These are phyloP conservation scores for Rubia occidens DNA, from an alignment of 305 asterid species.

Conservation along the genomic window DNA sequence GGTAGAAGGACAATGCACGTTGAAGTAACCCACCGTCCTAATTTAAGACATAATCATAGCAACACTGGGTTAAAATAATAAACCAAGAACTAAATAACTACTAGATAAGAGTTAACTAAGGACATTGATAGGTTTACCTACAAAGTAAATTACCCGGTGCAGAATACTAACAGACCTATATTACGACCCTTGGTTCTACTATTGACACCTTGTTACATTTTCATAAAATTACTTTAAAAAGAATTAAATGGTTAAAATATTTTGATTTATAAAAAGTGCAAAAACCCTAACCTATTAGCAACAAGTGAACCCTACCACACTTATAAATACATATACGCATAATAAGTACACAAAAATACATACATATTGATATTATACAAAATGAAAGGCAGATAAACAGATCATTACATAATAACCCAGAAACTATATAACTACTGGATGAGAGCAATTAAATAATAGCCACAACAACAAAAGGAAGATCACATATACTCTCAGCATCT, in stretches of 20 bases:
- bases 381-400: background rate
- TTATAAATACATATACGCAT: background rate
- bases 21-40: constrained; percentile 84
- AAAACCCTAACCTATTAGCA: background rate
- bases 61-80: background rate
- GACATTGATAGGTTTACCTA: background rate
- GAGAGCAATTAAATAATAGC: background rate
- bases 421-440: background rate
- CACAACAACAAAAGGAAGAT: background rate
- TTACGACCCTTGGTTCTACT: background rate
- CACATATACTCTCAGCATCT: background rate
- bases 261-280: no score
- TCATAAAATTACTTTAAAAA: background rate
- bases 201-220: background rate
- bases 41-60: constrained; percentile 17
- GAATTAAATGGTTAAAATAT: background rate
- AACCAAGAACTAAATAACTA: background rate
- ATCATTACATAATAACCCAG: background rate
- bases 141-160: no score
- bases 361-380: background rate
- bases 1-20: constrained; percentile 76
- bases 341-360: background rate
- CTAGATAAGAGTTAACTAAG: background rate
- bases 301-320: no score
- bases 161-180: no score